phyloP scores from a whole-genome alignment of 2,329 filamentous ascomycete species.

The Fusarium sp. region DNA sequence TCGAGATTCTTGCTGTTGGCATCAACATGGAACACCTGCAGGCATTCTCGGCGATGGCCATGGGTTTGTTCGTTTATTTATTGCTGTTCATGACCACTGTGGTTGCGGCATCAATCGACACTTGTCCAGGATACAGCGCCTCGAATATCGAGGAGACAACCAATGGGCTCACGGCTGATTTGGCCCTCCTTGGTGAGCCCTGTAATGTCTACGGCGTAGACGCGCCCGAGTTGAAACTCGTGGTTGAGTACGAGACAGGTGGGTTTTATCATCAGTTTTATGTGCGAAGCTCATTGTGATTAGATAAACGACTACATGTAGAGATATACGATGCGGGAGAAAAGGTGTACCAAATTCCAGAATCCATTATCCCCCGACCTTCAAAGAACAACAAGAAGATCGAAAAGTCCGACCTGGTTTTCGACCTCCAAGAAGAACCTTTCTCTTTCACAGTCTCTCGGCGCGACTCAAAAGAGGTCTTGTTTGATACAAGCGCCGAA shows the following conservation, averaged over 20 bases:
- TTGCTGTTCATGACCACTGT: not conserved
- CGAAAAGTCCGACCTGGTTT: not conserved
- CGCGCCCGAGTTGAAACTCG: not conserved
- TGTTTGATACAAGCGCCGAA: not conserved
- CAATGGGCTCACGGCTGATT: not conserved
- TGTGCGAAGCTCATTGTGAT: not conserved
- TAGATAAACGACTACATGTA: not conserved
- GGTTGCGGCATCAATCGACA: not conserved
- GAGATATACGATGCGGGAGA: not conserved
- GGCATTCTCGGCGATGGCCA: not conserved
- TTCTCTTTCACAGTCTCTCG: conserved; percentile 2
- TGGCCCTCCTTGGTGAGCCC: not conserved
- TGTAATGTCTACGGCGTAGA: conserved; percentile 8
- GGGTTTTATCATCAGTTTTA: not conserved
- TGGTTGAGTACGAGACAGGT: conserved; percentile 4
- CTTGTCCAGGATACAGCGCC: conserved; percentile 1
- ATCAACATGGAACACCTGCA: not conserved
- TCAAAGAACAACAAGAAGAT: not conserved
- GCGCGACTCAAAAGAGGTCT: not conserved
- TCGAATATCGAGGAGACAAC: not conserved
- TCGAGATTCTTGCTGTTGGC: not conserved
- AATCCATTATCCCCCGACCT: conserved; percentile 4
- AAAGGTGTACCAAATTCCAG: conserved; percentile 2
- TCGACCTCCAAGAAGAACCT: not conserved
- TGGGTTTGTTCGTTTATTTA: not conserved